Base-by-base conservation (phyloP, 2,329 filamentous ascomycete species). In the Biscogniauxia sp. region DNA sequence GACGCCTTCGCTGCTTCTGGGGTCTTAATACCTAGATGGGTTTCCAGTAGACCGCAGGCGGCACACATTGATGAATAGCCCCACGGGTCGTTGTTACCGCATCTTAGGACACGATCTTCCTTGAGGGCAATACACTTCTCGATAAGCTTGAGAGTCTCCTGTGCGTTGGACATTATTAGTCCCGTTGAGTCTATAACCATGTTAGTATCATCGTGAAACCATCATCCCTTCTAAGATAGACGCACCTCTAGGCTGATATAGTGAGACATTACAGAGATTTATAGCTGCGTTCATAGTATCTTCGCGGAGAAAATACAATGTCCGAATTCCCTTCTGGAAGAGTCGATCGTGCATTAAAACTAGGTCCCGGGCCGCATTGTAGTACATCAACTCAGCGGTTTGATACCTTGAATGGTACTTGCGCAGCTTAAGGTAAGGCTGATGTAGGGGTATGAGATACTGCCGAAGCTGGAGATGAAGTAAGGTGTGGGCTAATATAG, bases 61-160 rank as follows among this genome's bases (percentile, higher is more conserved):
- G 84, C 83, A 65, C 84, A 87, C 81, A 87, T 85, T 70, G 86
- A 86, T 58, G 82, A 84, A 71, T 87, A 86, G 19, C 84, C 84
- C 85, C 85, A 87, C 0, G 85, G 84, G 68, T 88, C 85, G 67
- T 86, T 85, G 74, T 87, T 87, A 17, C 84, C 84, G 63, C 83
- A 86, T n/a, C 84, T 77, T 23, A 88, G 71, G 7, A 87, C 79
- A 1, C 84, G 80, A 65, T 87, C 84, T 66, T 87, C 84, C 69
- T 86, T 86, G 78, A 88, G 83, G 53, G 75, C 73, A 45, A 87
- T 79, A 62, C 84, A 87, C 69, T 84, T 85, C 68, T 87, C 84
- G 11, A 88, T 80, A n/a, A 87, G 76, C 72, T 82, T 80, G 63
- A 87, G 78, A 1, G 84, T 87, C 73, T 87, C 84, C 60, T 81